Base-by-base conservation (phyloP, 2,329 filamentous ascomycete species). In the Periconia macrospinosa region DNA sequence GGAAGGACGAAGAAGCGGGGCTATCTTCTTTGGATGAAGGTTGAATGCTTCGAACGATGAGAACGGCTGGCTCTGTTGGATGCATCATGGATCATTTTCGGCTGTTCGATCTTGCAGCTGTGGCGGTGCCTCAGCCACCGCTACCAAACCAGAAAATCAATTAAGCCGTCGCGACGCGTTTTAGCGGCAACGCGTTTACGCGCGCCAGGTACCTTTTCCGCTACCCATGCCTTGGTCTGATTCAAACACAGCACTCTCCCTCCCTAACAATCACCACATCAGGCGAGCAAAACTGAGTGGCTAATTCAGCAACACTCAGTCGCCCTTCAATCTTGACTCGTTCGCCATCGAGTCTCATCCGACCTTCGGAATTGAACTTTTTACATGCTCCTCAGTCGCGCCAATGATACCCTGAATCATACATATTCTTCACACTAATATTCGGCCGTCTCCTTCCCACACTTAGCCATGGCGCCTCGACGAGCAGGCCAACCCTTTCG, bases 401-500 rank as follows among this genome's bases (percentile, higher is more conserved):
- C 58, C 59, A 60, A 72, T 72, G 68, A 71, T 69, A 69, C 65
- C 62, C 64, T 60, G 50, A 64, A 51, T 41, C 48, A 27, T 47
- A 43, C 30, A 45, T 18, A 48, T 45, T 45, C 50, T 48, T 43
- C 43, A 44, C 53, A 46, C 41, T 57, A 19, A 47, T 41, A 65
- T 68, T 66, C 15, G 11, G 11, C 33, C 15, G 33, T n/a, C 33
- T 37, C 33, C 11, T 37, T 13, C 15, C 15, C 15, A 13, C 11
- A 13, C 15, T 6, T n/a, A 37, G 11, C 50, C 55, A 80, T 80
- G 78, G 71, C 77, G 41, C 75, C 78, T 49, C 76, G 76, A 63
- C 67, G 76, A 43, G 58, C 65, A 59, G 72, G 72, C 49, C 72
- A 75, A 56, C 68, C 72, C 50, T 75, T 71, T 56, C 73, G 75